A percentile compares a stretch with the other conserved stretches of the same genome.
Evolutionary conservation across 2,329 filamentous ascomycete genomes (phyloP).

Genomic region (Hymenoscyphus salicellus): DNA sequence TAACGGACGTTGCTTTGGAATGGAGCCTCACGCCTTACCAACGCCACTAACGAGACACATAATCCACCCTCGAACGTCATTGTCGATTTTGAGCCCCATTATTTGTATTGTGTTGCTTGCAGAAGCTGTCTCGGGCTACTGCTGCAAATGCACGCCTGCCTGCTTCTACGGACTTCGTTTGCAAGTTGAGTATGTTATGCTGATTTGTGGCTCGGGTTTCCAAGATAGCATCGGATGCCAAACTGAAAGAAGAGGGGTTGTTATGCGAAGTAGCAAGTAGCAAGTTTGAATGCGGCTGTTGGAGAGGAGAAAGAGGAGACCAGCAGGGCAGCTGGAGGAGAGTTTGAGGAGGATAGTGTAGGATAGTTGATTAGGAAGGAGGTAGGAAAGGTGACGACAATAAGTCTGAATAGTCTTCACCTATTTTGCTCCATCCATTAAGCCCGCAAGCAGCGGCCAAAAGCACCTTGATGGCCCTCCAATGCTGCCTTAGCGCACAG

Average conservation of each 20-base stretch:
- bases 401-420: background rate
- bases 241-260: background rate
- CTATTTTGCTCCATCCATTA: background rate
- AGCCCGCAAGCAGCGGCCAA: background rate
- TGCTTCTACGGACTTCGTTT: background rate
- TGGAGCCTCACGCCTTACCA: slow-evolving; percentile 44
- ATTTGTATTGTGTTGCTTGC: background rate
- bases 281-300: background rate
- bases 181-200: background rate
- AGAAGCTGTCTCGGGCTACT: background rate
- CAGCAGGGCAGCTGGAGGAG: background rate
- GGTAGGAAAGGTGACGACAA: background rate
- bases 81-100: slow-evolving; percentile 37
- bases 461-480: slow-evolving; percentile 2
- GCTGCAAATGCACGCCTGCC: background rate
- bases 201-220: background rate
- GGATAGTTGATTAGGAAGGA: background rate
- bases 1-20: slow-evolving; percentile 9
- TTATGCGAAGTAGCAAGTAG: background rate
- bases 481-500: background rate
- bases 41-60: slow-evolving; percentile 81
- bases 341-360: background rate
- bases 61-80: slow-evolving; percentile 91
- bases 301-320: background rate
- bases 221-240: background rate